Evolutionary conservation across 75 land plant species (phyloP), one percentile per base, ranked within the genome.

Genomic region (Isoetes taiwanensis): DNA sequence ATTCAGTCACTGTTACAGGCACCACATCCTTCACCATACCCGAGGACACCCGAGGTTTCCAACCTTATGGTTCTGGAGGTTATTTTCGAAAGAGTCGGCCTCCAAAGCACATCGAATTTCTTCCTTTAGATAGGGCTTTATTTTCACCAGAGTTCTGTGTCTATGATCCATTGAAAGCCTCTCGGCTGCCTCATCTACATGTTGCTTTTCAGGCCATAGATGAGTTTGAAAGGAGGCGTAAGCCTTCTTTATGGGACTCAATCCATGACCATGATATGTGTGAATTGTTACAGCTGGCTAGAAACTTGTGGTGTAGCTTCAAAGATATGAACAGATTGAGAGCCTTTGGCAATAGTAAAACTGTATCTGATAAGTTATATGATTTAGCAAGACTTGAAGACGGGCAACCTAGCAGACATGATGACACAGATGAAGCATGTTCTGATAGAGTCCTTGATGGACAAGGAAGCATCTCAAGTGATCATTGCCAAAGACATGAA

Each of bases 201-300:
- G 70, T 66, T 46, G 78, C 71, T 19, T 72, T 76, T 32, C 76
- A 72, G 40, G 78, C 78, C 14, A 55, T 72, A 19, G 76, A 72
- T 65, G 76, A 73, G 23, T 72, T 34, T 28, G 69, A 65, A 48
- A 59, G 78, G 38, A 27, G 28, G 4, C 52, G 59, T 33, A 28
- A 11, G 29, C 27, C 63, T 28, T 21, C 64, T 29, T 14, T 52
- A 23, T 57, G 61, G 34, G 21, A 3, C 38, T 28, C 42, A n/a
- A 33, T 73, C 8, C 28, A 34, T 24, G 64, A 73, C 2, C 62
- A 54, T 25, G 77, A 72, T 14, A 27, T 61, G 35, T 65, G 72
- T 8, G 64, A 57, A 28, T 63, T 76, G 9, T 30, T 76, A 5
- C 33, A 38, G 32, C 35, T 67, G 41, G 76, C 71, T 2, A 60